Conservation (phyloP, 202 grass and related monocot species). For the Schoenoplectus triqueter region DNA sequence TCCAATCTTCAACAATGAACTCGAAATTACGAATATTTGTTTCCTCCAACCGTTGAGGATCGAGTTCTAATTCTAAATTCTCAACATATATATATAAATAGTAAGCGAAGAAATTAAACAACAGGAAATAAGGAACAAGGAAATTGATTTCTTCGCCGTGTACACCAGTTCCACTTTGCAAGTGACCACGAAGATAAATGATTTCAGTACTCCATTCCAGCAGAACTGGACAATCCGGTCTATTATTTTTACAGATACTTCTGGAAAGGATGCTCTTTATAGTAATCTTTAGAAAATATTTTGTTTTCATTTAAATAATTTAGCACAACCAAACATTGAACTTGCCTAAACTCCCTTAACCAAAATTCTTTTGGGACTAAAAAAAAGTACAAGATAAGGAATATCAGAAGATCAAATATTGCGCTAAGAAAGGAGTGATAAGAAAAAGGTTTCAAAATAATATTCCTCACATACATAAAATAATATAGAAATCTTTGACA, state of each 20-base stretch:
- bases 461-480: no score
- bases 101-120: background rate
- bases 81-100: constrained; percentile 10
- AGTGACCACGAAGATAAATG: background rate
- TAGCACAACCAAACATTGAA: background rate
- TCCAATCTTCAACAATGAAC: constrained; percentile 19
- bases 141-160: constrained; percentile 31
- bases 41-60: background rate
- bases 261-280: background rate
- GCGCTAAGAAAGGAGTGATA: no score
- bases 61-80: background rate
- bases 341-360: background rate
- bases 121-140: background rate
- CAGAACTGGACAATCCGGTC: background rate
- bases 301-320: background rate
- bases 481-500: no score
- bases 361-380: background rate
- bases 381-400: background rate
- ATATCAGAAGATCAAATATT: background rate
- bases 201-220: background rate
- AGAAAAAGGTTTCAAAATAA: no score
- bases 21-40: background rate
- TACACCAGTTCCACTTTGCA: constrained; percentile 42
- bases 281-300: background rate
- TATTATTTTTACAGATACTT: background rate